A percentile compares a stretch with the other conserved stretches of the same genome.
These are phyloP conservation scores for Colletotrichum lupini DNA, from an alignment of 2,329 filamentous ascomycete genomes.

Conservation along the genomic window DNA sequence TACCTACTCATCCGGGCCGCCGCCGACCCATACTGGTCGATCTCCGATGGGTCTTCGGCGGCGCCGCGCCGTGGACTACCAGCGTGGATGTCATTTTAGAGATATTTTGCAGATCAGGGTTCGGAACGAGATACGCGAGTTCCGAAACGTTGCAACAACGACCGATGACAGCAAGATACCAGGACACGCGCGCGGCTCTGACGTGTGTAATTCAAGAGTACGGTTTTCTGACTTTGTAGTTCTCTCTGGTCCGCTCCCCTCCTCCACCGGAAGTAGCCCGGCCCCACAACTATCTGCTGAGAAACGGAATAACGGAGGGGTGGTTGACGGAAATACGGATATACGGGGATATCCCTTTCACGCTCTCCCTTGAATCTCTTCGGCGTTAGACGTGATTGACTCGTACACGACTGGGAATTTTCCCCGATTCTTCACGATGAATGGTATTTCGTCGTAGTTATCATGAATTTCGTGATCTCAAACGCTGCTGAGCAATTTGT, in stretches of 20 bases:
- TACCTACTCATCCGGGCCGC: not conserved
- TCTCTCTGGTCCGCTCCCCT: not conserved
- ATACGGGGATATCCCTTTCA: not conserved
- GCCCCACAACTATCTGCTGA: not conserved
- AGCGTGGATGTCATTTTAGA: not conserved
- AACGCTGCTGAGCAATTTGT: not conserved
- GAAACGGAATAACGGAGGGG: not conserved
- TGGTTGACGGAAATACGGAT: not conserved
- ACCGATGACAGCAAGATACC: not conserved
- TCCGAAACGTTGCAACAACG: not conserved
- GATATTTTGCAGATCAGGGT: not conserved
- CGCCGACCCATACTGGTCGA: not conserved
- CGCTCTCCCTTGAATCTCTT: not conserved
- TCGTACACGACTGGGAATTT: not conserved
- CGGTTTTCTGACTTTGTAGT: too few relatives aligned
- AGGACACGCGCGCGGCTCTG: not conserved
- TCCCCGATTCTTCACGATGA: not conserved
- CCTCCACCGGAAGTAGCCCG: not conserved
- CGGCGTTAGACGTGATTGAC: not conserved
- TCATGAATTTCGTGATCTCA: not conserved
- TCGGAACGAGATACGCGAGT: not conserved
- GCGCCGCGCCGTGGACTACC: not conserved
- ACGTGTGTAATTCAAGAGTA: too few relatives aligned
- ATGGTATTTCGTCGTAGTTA: too few relatives aligned
- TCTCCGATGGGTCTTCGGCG: not conserved